Conservation (phyloP, 2,329 filamentous ascomycete species). For the Talaromyces marneffei region DNA sequence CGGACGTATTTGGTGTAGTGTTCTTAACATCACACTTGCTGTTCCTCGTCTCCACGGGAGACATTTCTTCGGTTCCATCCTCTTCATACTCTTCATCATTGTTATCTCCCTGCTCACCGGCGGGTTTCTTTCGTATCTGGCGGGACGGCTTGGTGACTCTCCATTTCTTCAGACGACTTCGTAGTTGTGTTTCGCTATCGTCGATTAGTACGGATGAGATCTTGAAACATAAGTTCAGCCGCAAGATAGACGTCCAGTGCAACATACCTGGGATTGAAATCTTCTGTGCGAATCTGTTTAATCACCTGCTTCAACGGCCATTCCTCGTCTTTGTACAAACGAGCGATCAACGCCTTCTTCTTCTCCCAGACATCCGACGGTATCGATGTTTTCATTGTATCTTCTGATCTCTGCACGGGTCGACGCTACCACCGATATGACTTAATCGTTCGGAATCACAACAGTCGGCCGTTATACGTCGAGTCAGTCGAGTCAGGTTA, state of each 20-base stretch:
- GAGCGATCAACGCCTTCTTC: slow-evolving; percentile 38
- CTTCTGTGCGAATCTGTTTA: slow-evolving; percentile 38
- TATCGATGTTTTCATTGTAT: slow-evolving; percentile 39
- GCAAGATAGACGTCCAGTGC: background rate
- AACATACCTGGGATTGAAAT: slow-evolving; percentile 41
- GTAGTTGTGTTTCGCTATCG: slow-evolving; percentile 39
- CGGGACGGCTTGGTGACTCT: slow-evolving; percentile 41
- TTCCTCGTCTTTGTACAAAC: slow-evolving; percentile 40
- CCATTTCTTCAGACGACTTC: slow-evolving; percentile 42
- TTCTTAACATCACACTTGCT: background rate
- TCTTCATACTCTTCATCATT: slow-evolving; percentile 19
- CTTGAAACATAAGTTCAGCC: background rate
- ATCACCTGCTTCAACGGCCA: slow-evolving; percentile 43
- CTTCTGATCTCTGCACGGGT: background rate
- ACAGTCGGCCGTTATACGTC: background rate
- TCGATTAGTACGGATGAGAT: background rate
- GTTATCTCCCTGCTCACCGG: slow-evolving; percentile 15
- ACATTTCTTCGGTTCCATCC: slow-evolving; percentile 18
- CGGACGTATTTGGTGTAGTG: background rate
- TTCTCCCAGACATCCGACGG: slow-evolving; percentile 41
- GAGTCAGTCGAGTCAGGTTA: background rate
- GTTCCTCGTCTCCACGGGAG: slow-evolving; percentile 13
- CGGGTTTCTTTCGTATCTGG: slow-evolving; percentile 37
- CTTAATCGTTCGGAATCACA: background rate
- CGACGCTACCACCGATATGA: background rate